Base-by-base conservation (phyloP, 106 monocot genomes). In the Gastrodia elata region DNA sequence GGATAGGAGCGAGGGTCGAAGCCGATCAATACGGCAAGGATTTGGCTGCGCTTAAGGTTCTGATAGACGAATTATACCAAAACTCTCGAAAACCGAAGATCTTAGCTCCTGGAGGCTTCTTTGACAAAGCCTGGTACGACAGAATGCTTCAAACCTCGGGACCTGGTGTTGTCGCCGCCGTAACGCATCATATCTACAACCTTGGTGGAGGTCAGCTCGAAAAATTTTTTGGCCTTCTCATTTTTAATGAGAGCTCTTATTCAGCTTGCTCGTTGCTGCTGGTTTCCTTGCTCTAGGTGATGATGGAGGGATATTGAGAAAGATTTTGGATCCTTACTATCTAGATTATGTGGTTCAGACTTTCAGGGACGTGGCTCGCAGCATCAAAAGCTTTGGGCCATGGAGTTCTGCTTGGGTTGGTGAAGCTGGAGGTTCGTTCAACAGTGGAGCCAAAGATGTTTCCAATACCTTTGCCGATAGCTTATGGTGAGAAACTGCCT, bases 341-440 rank as follows among this genome's bases (percentile, higher is more conserved):
- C 43, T 86, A 15, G 22, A 27, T n/a, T 13, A 74, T 25, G 39
- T 39, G 46, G 83, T 68, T 22, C 32, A 78, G n/a, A 81, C 79
- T 13, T 91, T 72, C 68, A 75, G 37, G 6, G 72, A 82, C 20
- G 65, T 75, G 0, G 52, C 79, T 33, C 28, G 26, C 3, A 85
- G 77, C 4, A 18, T 91, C 13, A 10, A 61, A 16, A 35, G 30
- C 0, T 69, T 64, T 38, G 85, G 84, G 1, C 80, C 87, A 20
- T 91, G 87, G 87, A 75, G 82, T 35, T 82, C 77, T 73, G 76
- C 83, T 40, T 91, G 91, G 91, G 73, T 91, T 38, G 73, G 91
- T 30, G 91, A 91, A 70, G 43, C 87, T 2, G 91, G 87, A 4
- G 91, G 91, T 26, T 80, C 87, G 6, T 87, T 77, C 82, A 91